Conservation (phyloP, 176 grass and related monocot genomes). For the Avena eriantha region DNA sequence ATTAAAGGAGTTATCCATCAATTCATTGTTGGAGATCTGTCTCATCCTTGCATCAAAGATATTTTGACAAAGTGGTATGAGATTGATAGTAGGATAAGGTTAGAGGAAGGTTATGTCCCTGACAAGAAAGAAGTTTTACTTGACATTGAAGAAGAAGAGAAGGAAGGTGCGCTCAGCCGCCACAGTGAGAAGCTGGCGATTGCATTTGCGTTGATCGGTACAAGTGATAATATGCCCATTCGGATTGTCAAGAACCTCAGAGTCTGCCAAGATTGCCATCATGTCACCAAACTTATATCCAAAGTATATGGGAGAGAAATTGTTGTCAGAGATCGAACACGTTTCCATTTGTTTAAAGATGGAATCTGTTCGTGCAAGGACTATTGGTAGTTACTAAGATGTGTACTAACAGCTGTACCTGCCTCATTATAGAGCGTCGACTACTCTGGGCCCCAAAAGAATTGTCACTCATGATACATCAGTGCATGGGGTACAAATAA, state of each 20-base stretch:
- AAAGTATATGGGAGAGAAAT: constrained; percentile 66
- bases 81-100: constrained; percentile 57
- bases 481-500: background rate
- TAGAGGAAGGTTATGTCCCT: constrained; percentile 63
- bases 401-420: constrained; percentile 7
- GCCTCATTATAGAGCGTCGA: background rate
- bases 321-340: constrained; percentile 61
- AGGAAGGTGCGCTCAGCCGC: constrained; percentile 51
- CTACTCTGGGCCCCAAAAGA: background rate
- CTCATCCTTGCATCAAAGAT: constrained; percentile 59
- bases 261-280: constrained; percentile 66
- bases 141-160: constrained; percentile 67
- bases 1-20: constrained; percentile 61
- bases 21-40: constrained; percentile 68
- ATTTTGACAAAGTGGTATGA: constrained; percentile 65
- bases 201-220: constrained; percentile 55
- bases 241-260: constrained; percentile 65
- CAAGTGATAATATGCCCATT: constrained; percentile 45
- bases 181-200: constrained; percentile 72
- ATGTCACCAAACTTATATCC: constrained; percentile 67
- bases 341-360: constrained; percentile 66
- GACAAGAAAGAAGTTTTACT: constrained; percentile 63
- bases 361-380: constrained; percentile 59
- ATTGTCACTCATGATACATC: background rate
- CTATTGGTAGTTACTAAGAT: constrained; percentile 54